A percentile compares a stretch with the other conserved stretches of the same genome.
phyloP scores from a whole-genome alignment of 805 yeast species.

The Maudiozyma barnettii region DNA sequence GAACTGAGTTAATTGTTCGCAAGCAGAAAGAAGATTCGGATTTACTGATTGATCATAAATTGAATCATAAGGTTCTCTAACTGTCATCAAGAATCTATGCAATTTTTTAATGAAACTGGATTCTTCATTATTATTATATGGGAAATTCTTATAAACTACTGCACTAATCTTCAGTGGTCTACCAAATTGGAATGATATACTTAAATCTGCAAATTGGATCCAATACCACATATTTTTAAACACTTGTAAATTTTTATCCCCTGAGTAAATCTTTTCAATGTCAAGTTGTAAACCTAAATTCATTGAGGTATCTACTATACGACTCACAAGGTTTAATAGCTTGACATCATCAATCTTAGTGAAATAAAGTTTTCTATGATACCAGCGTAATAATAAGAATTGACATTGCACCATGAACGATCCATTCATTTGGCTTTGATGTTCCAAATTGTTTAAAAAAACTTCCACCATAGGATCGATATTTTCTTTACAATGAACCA shows the following conservation, averaged over 20 bases:
- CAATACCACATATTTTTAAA: constrained; percentile 1
- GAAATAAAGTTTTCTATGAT: not conserved
- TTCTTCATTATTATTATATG: not conserved
- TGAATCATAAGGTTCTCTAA: not conserved
- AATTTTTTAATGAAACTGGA: not conserved
- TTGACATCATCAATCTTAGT: not conserved
- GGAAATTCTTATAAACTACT: not conserved
- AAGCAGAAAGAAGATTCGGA: not conserved
- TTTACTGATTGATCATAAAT: not conserved
- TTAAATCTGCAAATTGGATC: not conserved
- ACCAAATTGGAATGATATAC: not conserved
- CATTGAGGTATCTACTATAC: not conserved
- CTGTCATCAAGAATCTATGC: not conserved
- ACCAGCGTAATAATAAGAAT: not conserved
- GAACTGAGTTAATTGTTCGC: not conserved
- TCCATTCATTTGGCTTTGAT: not conserved
- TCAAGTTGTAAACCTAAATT: not conserved
- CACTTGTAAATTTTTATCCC: not conserved
- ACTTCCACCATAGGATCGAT: not conserved
- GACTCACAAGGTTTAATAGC: not conserved
- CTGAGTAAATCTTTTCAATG: not conserved
- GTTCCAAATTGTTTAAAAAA: not conserved
- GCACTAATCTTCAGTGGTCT: not conserved
- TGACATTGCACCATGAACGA: not conserved
- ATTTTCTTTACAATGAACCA: not conserved